Percentiles rank a stretch among this genome's conserved stretches.
Conservation (phyloP, 352 stramenopile genomes). For the Pythium myriotylum region DNA sequence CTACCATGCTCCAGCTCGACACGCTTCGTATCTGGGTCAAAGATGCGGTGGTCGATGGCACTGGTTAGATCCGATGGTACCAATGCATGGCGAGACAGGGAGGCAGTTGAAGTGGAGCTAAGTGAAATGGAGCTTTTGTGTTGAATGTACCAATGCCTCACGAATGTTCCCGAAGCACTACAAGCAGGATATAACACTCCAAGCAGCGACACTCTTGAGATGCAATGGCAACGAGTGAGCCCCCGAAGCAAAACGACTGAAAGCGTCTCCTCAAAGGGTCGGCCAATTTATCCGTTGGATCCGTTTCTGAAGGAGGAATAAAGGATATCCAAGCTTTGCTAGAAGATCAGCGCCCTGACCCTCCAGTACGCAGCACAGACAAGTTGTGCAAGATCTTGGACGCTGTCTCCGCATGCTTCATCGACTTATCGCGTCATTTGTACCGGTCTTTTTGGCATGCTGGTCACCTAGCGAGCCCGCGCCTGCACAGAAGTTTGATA, state of each 20-base stretch:
- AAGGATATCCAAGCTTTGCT: not conserved
- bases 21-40: slow-evolving; percentile 77
- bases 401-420: not conserved
- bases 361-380: not conserved
- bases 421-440: not conserved
- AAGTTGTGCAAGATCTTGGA: not conserved
- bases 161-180: not conserved
- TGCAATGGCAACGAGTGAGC: not conserved
- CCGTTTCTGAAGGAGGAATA: not conserved
- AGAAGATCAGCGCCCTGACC: no score
- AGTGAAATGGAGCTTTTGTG: not conserved
- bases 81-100: slow-evolving; percentile 4
- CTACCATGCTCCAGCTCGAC: slow-evolving; percentile 42
- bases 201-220: not conserved
- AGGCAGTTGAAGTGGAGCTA: slow-evolving; percentile 2
- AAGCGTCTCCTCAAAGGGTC: not conserved
- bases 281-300: not conserved
- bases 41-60: slow-evolving; percentile 30
- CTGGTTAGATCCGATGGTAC: not conserved
- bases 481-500: not conserved
- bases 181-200: not conserved
- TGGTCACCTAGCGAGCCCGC: not conserved
- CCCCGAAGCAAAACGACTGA: not conserved
- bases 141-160: not conserved
- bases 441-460: not conserved